phyloP scores from a whole-genome alignment of 78 protist species.

The Dictyostelium discoideum region DNA sequence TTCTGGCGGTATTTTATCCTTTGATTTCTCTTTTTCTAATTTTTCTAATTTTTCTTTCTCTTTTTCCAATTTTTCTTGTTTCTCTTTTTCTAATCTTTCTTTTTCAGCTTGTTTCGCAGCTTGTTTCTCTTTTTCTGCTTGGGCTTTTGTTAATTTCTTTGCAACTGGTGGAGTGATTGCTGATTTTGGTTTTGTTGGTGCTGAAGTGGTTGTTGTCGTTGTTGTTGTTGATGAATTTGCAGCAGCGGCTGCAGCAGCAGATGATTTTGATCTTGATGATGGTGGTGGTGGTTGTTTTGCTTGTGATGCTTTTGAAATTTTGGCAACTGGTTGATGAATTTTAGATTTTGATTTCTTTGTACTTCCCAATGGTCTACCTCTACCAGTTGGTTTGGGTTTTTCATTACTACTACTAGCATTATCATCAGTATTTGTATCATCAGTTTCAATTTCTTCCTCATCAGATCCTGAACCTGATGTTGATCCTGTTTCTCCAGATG shows the following conservation, averaged over 20 bases:
- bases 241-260: background rate
- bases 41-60: background rate
- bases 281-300: background rate
- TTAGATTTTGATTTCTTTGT: background rate
- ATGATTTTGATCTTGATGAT: background rate
- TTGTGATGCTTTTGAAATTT: background rate
- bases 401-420: background rate
- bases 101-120: background rate
- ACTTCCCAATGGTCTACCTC: conserved; percentile 7
- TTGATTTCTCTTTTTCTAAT: background rate
- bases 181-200: background rate
- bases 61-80: background rate
- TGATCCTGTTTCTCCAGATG: background rate
- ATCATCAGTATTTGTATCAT: conserved; percentile 7
- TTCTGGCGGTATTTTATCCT: background rate
- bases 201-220: background rate
- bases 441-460: background rate
- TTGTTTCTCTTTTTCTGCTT: background rate
- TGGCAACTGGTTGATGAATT: background rate
- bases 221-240: background rate
- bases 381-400: background rate
- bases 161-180: background rate
- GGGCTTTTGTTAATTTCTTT: background rate
- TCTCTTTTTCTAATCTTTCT: background rate
- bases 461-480: background rate